Base-by-base conservation (phyloP, 2,329 filamentous ascomycete genomes). In the Xylariaceae sp. region DNA sequence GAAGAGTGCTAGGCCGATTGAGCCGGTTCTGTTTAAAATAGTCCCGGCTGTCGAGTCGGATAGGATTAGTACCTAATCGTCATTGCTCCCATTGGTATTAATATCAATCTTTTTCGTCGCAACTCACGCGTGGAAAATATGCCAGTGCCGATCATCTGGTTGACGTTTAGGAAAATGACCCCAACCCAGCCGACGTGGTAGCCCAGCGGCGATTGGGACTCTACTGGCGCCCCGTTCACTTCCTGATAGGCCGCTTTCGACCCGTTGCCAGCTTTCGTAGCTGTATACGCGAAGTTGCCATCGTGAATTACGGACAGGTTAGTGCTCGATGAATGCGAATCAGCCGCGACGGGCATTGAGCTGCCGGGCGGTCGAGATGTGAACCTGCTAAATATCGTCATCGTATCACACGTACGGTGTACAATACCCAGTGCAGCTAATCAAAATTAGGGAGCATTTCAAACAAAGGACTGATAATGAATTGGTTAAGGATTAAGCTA, bases 81-180 rank as follows among this genome's bases (percentile, higher is more conserved):
- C 7, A 32, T 11, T 4, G 6, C 19, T 22, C 12, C 11, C 6
- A 18, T 5, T 14, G 6, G 15, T 11, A 6, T 31, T 10, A n/a
- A 30, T 22, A 22, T 19, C 18, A 18, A 39, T 17, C 41, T 33
- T 3, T 33, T 3, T 10, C 5, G 39, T 12, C 47, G 15, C 4
- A 17, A 38, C 61, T 49, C 55, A 65, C 62, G 62, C 10, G 50
- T 55, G 5, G 77, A 80, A 54, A 78, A 83, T 6, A 83, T 74
- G 5, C 81, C 80, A 0, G 80, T 84, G 1, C 82, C 82, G 40
- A 85, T 74, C 80, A 85, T 84, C 63, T 79, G 78, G 48, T 75
- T 64, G 42, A 85, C 63, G 54, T 84, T 85, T 22, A 85, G 61
- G 48, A 82, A 79, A 17, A 83, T 68, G 17, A 82, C 77, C 0